phyloP scores from a whole-genome alignment of 2,329 filamentous ascomycete species.

The Trichocomaceae sp. region DNA sequence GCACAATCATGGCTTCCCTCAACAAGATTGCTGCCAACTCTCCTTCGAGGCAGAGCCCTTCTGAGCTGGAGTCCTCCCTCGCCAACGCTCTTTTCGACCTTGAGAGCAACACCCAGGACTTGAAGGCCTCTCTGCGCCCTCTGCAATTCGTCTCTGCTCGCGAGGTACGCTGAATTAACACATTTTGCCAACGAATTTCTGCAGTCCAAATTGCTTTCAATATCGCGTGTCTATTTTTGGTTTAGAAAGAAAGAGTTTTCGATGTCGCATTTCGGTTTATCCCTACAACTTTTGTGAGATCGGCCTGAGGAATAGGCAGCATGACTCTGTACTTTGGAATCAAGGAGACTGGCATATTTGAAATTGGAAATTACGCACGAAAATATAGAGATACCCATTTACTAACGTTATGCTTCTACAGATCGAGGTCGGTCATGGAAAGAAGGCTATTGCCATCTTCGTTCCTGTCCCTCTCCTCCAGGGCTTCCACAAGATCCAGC shows the following conservation, averaged over 20 bases:
- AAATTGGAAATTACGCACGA: not conserved
- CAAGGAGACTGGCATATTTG: not conserved
- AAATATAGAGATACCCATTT: conserved; percentile 1
- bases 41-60: conserved; percentile 91
- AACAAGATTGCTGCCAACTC: conserved; percentile 99
- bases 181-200: not conserved
- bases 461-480: conserved; percentile 98
- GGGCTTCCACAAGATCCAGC: conserved; percentile 99
- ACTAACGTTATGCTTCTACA: conserved; percentile 43
- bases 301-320: not conserved
- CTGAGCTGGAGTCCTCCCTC: conserved; percentile 95
- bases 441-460: conserved; percentile 99
- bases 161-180: conserved; percentile 60
- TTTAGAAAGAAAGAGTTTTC: not conserved
- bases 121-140: conserved; percentile 91
- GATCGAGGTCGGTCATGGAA: conserved; percentile 99
- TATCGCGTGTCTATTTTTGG: not conserved
- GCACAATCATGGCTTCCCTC: conserved; percentile 61
- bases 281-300: not conserved
- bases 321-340: not conserved
- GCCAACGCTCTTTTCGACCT: conserved; percentile 97
- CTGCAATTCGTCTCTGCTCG: conserved; percentile 98
- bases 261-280: not conserved
- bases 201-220: not conserved
- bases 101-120: conserved; percentile 98